Evolutionary conservation across 805 yeast species (phyloP), one percentile per base, ranked within the genome.

Genomic region (Hanseniaspora mollemarum): DNA sequence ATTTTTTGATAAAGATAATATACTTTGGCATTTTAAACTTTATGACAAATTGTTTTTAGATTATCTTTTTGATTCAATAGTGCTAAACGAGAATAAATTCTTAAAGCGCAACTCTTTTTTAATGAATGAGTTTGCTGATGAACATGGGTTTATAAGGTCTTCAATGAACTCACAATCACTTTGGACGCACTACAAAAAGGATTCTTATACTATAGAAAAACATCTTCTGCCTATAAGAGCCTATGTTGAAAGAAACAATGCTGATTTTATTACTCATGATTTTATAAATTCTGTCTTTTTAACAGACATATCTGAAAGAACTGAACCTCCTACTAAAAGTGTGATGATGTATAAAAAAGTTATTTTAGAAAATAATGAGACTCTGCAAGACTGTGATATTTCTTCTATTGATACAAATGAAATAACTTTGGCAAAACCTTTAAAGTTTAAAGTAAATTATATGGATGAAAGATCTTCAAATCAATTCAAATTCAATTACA

Each of bases 381-480:
- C 26, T 21, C 12, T 7, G 16, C 6, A 32, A 5, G 35, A 32
- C 12, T 5, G n/a, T 37, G 26, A 21, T 37, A 3, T 15, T 12
- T 4, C 28, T 13, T 15, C 21, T 21, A 4, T 37, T 7, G 28
- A 37, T 21, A 12, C 4, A 22, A 37, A 37, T 22, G 28, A 21
- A 12, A 21, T 21, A 52, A 18, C 9, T 44, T 33, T 42, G 31
- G 40, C 37, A 35, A 22, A 19, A 38, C 36, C 19, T 39, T 43
- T 31, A 40, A 32, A 12, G 49, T 43, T 41, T 44, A 43, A 40
- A 46, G 37, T 3, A 41, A 39, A 15, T 41, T 28, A 32, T 40
- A 41, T 22, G 53, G 38, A 37, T 51, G 49, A 41, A 54, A 46
- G 10, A 54, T 54, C 21, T 53, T 33, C 19, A 58, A 36, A 10